Evolutionary conservation across 1,284 basidiomycete genomes (phyloP).

Genomic region (Trichosporon asahii): DNA sequence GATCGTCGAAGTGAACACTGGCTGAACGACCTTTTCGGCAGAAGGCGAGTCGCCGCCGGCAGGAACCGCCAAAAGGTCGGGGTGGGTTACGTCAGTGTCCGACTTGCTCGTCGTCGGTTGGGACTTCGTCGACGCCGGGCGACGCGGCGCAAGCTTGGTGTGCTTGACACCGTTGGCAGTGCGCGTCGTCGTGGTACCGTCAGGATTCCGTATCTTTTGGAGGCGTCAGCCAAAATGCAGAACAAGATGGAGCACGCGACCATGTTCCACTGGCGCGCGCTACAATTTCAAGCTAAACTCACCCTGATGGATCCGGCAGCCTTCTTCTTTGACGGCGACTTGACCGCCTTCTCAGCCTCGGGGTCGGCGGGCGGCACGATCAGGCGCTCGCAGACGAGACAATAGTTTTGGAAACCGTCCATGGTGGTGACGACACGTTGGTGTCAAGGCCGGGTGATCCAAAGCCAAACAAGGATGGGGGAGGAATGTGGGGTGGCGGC

Average conservation of each 20-base stretch:
- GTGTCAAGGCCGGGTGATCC: background rate
- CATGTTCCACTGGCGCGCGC: background rate
- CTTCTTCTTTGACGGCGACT: slow-evolving; percentile 26
- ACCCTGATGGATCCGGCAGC: slow-evolving; percentile 44
- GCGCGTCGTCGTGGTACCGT: slow-evolving; percentile 46
- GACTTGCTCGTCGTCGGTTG: background rate
- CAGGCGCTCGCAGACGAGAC: slow-evolving; percentile 45
- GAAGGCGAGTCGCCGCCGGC: slow-evolving; percentile 3
- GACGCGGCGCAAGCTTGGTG: slow-evolving; percentile 36
- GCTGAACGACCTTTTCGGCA: slow-evolving; percentile 9
- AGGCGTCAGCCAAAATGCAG: background rate
- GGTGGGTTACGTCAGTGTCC: slow-evolving; percentile 2
- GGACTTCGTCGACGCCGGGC: slow-evolving; percentile 15
- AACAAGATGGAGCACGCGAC: background rate
- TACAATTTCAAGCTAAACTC: slow-evolving; percentile 28
- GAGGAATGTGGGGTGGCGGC: background rate
- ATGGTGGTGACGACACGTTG: slow-evolving; percentile 15
- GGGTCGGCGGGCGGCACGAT: slow-evolving; percentile 32
- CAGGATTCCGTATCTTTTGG: slow-evolving; percentile 46
- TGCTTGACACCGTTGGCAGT: slow-evolving; percentile 43
- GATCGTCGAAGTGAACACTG: slow-evolving; percentile 35
- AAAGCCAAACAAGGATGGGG: background rate
- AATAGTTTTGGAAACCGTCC: slow-evolving; percentile 41
- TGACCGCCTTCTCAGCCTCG: slow-evolving; percentile 24
- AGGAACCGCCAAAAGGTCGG: background rate